These are phyloP conservation scores for Willaertia magna DNA, from an alignment of 208 protist genomes.

Conservation along the genomic window DNA sequence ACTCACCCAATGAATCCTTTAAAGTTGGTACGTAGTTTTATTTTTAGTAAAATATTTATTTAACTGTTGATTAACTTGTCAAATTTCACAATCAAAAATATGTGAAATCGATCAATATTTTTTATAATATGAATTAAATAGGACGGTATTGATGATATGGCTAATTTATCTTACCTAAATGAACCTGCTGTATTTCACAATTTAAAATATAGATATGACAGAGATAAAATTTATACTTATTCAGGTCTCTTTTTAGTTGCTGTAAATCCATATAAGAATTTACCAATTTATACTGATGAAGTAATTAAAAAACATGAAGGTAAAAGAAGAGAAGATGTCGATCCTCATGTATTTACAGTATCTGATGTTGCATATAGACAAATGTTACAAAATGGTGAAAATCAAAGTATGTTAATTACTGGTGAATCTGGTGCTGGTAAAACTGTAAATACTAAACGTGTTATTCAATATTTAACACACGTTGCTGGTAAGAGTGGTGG, in stretches of 20 bases:
- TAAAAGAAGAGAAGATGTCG: constrained; percentile 15
- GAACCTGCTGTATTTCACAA: constrained; percentile 6
- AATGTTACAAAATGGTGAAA: constrained; percentile 20
- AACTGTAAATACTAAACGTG: constrained; percentile 46
- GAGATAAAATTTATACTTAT: constrained; percentile 9
- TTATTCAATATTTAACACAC: constrained; percentile 40
- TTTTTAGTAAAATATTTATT: not conserved
- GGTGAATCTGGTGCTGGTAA: constrained; percentile 60
- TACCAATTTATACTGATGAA: constrained; percentile 26
- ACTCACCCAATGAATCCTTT: not conserved
- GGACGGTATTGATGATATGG: not conserved
- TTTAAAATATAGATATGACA: not conserved
- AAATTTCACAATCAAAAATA: not conserved
- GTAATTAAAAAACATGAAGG: constrained; percentile 25
- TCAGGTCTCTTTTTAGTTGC: constrained; percentile 19
- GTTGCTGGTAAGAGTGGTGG: not conserved
- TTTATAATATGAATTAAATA: too few species aligned
- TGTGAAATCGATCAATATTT: too few species aligned
- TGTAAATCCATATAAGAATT: constrained; percentile 27
- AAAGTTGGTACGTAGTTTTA: not conserved
- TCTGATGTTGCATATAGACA: constrained; percentile 28
- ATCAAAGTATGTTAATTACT: constrained; percentile 36
- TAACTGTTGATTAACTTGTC: too few species aligned
- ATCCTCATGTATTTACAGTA: constrained; percentile 33
- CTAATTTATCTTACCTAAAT: not conserved